Percentiles rank a stretch among this genome's conserved stretches.
phyloP scores from a whole-genome alignment of 2,329 filamentous ascomycete genomes.

The Diaporthe sp. region DNA sequence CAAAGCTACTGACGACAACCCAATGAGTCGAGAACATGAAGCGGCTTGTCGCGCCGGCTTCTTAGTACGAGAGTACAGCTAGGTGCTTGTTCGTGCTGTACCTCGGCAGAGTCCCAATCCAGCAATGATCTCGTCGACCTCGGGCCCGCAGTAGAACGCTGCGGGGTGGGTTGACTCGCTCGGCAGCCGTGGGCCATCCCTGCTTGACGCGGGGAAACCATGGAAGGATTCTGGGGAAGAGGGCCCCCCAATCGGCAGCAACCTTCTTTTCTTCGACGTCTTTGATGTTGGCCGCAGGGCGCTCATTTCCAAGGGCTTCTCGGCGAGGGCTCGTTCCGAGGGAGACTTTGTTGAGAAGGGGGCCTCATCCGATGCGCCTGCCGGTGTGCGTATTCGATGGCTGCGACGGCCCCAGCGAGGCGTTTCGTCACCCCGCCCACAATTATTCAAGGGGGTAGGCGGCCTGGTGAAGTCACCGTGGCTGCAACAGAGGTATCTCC shows the following conservation, averaged over 20 bases:
- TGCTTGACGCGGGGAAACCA: conserved; percentile 28
- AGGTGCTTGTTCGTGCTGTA: not conserved
- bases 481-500: conserved; percentile 18
- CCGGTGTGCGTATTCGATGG: conserved; percentile 9
- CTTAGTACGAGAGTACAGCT: not conserved
- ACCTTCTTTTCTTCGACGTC: not conserved
- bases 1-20: not conserved
- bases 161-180: conserved; percentile 14
- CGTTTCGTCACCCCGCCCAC: conserved; percentile 30
- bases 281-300: not conserved
- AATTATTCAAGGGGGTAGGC: conserved; percentile 9
- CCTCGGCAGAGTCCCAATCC: conserved; percentile 26
- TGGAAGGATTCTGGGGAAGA: conserved; percentile 14
- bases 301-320: not conserved
- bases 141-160: conserved; percentile 2
- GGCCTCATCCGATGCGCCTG: conserved; percentile 25
- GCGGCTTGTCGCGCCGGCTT: not conserved
- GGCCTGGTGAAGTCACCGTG: conserved; percentile 24
- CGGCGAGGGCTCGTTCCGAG: conserved; percentile 1
- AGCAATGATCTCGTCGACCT: conserved; percentile 17
- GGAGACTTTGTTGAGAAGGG: not conserved
- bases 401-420: conserved; percentile 23
- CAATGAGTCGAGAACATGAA: not conserved
- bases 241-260: conserved; percentile 17
- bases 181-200: conserved; percentile 8